Evolutionary conservation across 2,329 filamentous ascomycete genomes (phyloP).

Genomic region (Talaromyces marneffei): DNA sequence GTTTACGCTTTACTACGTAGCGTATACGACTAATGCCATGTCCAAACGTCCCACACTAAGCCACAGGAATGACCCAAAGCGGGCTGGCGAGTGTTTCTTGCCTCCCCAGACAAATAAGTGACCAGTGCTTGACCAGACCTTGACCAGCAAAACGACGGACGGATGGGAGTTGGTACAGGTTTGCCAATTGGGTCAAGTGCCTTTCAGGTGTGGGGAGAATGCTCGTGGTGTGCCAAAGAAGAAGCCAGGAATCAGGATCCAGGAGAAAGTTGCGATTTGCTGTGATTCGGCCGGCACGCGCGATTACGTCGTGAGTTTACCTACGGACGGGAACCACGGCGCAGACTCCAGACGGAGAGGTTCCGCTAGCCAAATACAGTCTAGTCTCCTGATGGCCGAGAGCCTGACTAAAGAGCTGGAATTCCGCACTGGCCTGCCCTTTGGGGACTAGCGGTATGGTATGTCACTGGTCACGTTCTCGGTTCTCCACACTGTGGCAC

Average conservation of each 20-base stretch:
- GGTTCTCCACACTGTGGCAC: too few relatives aligned
- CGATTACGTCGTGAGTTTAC: not conserved
- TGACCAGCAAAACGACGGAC: not conserved
- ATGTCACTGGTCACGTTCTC: not conserved
- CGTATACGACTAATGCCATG: not conserved
- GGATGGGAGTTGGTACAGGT: constrained; percentile 1
- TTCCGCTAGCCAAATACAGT: not conserved
- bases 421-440: not conserved
- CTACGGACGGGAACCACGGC: not conserved
- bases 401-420: not conserved
- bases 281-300: not conserved
- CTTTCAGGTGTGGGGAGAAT: not conserved
- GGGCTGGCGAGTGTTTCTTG: not conserved
- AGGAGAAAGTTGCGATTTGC: not conserved
- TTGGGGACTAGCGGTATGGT: not conserved
- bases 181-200: not conserved
- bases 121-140: not conserved
- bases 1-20: not conserved
- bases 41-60: not conserved
- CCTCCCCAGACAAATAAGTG: constrained; percentile 3
- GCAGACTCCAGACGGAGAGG: not conserved
- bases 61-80: not conserved
- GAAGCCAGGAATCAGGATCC: not conserved
- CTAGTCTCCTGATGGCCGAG: not conserved
- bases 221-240: not conserved